Evolutionary conservation across 305 asterid species (phyloP).

Genomic region (Fraxinus albicans): DNA sequence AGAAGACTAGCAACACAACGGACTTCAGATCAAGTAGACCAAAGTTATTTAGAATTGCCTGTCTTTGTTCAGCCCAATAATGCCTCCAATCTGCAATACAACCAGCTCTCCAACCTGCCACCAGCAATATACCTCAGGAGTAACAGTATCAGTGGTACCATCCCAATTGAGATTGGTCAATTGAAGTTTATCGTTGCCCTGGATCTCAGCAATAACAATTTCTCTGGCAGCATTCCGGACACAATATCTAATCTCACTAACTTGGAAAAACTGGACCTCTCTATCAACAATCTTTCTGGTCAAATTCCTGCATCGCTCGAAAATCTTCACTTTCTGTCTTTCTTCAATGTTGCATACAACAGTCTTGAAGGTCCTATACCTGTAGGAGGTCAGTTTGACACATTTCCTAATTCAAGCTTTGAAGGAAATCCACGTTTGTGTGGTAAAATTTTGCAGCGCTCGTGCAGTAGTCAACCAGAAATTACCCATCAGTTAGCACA

Average conservation of each 20-base stretch:
- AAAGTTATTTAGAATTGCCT: conserved; percentile 75
- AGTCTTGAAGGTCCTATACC: conserved; percentile 68
- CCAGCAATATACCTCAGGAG: conserved; percentile 54
- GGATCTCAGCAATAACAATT: conserved; percentile 56
- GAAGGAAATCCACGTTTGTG: conserved; percentile 69
- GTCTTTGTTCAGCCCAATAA: conserved; percentile 79
- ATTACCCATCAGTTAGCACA: conserved; percentile 20
- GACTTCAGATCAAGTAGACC: conserved; percentile 43
- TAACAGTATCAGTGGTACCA: conserved; percentile 50
- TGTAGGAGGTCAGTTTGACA: conserved; percentile 67
- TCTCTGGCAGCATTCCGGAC: conserved; percentile 63
- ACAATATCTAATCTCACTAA: conserved; percentile 59
- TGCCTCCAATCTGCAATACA: conserved; percentile 66
- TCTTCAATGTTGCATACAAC: conserved; percentile 67
- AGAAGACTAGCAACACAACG: conserved; percentile 49
- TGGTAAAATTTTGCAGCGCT: conserved; percentile 52
- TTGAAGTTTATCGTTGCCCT: conserved; percentile 52
- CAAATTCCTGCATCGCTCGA: conserved; percentile 58
- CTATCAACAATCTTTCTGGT: conserved; percentile 57
- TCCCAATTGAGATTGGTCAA: conserved; percentile 55
- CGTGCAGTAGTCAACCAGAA: conserved; percentile 40
- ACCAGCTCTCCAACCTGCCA: conserved; percentile 57
- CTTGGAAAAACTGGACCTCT: conserved; percentile 63
- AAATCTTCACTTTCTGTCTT: conserved; percentile 63
- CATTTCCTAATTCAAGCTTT: conserved; percentile 57